These are phyloP conservation scores for Daldinia concentrica DNA, from an alignment of 495 filamentous ascomycete genomes.

Conservation along the genomic window DNA sequence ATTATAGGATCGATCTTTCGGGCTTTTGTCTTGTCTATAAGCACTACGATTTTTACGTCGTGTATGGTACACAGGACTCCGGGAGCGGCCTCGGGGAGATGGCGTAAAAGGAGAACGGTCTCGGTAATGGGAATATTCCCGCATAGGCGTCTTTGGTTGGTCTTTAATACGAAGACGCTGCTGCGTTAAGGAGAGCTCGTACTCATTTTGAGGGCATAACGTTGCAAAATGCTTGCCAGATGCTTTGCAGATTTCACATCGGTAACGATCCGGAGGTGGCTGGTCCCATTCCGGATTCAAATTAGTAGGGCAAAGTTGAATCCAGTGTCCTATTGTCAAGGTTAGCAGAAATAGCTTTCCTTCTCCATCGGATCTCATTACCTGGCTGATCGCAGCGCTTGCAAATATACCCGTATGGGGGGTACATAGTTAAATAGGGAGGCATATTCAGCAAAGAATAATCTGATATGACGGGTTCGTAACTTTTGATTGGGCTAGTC, in stretches of 20 bases:
- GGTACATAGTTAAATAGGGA: background rate
- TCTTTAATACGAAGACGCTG: slow-evolving; percentile 29
- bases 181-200: slow-evolving; percentile 43
- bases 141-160: background rate
- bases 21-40: slow-evolving; percentile 14
- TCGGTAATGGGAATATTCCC: background rate
- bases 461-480: background rate
- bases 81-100: slow-evolving; percentile 13
- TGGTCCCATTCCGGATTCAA: slow-evolving; percentile 50
- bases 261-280: slow-evolving; percentile 43
- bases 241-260: slow-evolving; percentile 48
- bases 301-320: slow-evolving; percentile 54
- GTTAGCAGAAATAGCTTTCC: slow-evolving; percentile 18
- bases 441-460: background rate
- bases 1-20: background rate
- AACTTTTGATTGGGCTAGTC: background rate
- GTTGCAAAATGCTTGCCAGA: slow-evolving; percentile 47
- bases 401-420: slow-evolving; percentile 45
- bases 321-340: slow-evolving; percentile 51
- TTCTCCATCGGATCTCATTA: slow-evolving; percentile 22
- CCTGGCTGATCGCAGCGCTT: slow-evolving; percentile 49
- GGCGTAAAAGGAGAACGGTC: background rate
- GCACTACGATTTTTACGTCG: background rate
- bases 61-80: background rate
- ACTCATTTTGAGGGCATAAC: slow-evolving; percentile 48